Evolutionary conservation across 2,329 filamentous ascomycete species (phyloP).

Genomic region (Xylaria sp.): DNA sequence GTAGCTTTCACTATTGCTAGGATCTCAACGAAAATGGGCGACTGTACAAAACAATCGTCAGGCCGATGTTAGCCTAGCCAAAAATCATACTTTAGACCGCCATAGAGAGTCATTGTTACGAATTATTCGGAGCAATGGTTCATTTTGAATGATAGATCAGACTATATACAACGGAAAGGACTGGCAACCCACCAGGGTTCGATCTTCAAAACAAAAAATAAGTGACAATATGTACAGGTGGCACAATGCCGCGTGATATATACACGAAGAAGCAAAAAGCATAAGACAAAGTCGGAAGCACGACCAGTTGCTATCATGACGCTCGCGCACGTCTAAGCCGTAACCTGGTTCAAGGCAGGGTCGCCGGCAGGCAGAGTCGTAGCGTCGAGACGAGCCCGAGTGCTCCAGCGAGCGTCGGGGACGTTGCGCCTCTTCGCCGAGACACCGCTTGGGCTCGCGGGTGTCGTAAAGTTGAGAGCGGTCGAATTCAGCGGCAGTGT

Average conservation of each 20-base stretch:
- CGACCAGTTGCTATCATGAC: not conserved
- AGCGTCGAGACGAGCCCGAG: constrained; percentile 34
- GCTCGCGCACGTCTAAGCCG: constrained; percentile 12
- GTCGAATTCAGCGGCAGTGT: constrained; percentile 38
- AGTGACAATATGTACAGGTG: constrained; percentile 20
- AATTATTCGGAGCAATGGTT: not conserved
- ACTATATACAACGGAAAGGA: constrained; percentile 29
- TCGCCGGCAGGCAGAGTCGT: constrained; percentile 35
- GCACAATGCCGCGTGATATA: constrained; percentile 18
- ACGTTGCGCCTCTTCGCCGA: constrained; percentile 31
- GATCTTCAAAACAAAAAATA: not conserved
- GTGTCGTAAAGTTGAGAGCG: constrained; percentile 21
- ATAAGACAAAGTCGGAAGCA: not conserved
- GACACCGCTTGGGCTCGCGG: not conserved
- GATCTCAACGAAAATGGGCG: not conserved
- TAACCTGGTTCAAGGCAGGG: constrained; percentile 30
- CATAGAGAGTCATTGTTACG: not conserved
- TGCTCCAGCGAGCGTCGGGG: constrained; percentile 33
- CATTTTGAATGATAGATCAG: not conserved
- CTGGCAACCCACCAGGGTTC: constrained; percentile 6
- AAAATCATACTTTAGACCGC: not conserved
- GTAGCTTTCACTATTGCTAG: not conserved
- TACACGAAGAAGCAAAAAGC: constrained; percentile 27
- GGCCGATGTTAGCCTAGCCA: not conserved
- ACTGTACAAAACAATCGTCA: constrained; percentile 5